Evolutionary conservation across 352 stramenopile genomes (phyloP).

Genomic region (Pythium myriotylum): DNA sequence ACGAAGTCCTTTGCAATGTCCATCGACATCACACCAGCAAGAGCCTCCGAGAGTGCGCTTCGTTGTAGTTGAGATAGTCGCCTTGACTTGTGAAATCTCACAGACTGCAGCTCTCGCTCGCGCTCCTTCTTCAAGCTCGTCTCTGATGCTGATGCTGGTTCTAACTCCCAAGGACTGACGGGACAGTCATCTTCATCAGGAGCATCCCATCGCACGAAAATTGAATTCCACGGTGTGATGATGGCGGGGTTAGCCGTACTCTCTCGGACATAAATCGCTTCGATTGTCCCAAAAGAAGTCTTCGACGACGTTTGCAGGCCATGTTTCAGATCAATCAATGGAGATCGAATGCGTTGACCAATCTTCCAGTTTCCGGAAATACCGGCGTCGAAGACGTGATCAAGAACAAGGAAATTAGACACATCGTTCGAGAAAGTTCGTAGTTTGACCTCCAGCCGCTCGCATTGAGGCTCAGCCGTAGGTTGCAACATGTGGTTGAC

Average conservation of each 20-base stretch:
- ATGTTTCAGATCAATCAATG: slow-evolving; percentile 69
- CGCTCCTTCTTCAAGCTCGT: slow-evolving; percentile 45
- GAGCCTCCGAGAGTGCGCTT: slow-evolving; percentile 48
- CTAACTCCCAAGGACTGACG: slow-evolving; percentile 84
- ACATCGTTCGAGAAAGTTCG: slow-evolving; percentile 79
- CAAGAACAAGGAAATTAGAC: slow-evolving; percentile 85
- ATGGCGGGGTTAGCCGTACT: slow-evolving; percentile 20
- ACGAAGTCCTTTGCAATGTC: slow-evolving; percentile 81
- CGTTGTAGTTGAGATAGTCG: slow-evolving; percentile 52
- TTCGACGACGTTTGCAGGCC: slow-evolving; percentile 61
- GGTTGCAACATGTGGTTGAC: slow-evolving; percentile 64
- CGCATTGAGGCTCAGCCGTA: slow-evolving; percentile 34
- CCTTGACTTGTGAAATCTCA: slow-evolving; percentile 51
- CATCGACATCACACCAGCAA: slow-evolving; percentile 67
- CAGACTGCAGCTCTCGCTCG: slow-evolving; percentile 39
- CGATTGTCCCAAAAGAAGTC: slow-evolving; percentile 66
- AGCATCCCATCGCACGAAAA: slow-evolving; percentile 75
- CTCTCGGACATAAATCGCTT: slow-evolving; percentile 30
- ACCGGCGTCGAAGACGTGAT: slow-evolving; percentile 78
- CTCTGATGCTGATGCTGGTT: slow-evolving; percentile 41
- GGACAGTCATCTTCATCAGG: slow-evolving; percentile 62
- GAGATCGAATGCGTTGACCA: slow-evolving; percentile 75
- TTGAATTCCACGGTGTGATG: slow-evolving; percentile 75
- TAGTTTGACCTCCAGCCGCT: slow-evolving; percentile 67
- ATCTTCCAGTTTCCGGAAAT: slow-evolving; percentile 73